Evolutionary conservation across 2,329 filamentous ascomycete species (phyloP).

Genomic region (Stagonosporopsis vannaccii): DNA sequence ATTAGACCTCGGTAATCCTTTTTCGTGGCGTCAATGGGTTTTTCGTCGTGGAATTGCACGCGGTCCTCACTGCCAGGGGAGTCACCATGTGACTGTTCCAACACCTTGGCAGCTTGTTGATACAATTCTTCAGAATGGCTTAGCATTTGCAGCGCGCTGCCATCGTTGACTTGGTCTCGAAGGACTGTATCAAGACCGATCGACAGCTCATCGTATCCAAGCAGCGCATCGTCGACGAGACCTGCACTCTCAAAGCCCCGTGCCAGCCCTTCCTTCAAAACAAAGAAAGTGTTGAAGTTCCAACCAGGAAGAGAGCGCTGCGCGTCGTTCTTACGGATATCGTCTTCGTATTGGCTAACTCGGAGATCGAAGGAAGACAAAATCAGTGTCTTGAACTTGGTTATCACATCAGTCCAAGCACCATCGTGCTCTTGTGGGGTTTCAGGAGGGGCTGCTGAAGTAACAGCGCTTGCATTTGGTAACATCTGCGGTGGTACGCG

Average conservation of each 20-base stretch:
- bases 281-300: slow-evolving; percentile 99
- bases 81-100: slow-evolving; percentile 27
- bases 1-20: slow-evolving; percentile 94
- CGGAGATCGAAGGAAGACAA: slow-evolving; percentile 88
- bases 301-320: slow-evolving; percentile 89
- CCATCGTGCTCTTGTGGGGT: slow-evolving; percentile 78
- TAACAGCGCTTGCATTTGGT: slow-evolving; percentile 51
- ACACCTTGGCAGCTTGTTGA: slow-evolving; percentile 48
- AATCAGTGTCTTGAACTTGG: slow-evolving; percentile 87
- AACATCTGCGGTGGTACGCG: slow-evolving; percentile 55
- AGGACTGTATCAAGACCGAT: slow-evolving; percentile 85
- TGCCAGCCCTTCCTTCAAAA: slow-evolving; percentile 93
- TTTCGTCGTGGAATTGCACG: slow-evolving; percentile 39
- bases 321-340: slow-evolving; percentile 91
- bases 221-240: slow-evolving; percentile 90
- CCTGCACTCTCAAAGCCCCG: slow-evolving; percentile 96
- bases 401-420: slow-evolving; percentile 83
- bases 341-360: slow-evolving; percentile 94
- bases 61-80: slow-evolving; percentile 18
- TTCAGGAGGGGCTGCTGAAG: slow-evolving; percentile 57
- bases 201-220: slow-evolving; percentile 92
- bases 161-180: slow-evolving; percentile 71
- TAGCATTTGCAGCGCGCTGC: slow-evolving; percentile 72
- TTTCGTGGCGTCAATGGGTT: slow-evolving; percentile 51
- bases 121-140: slow-evolving; percentile 77